These are phyloP conservation scores for Croton setiger DNA, from an alignment of 441 rosid genomes.

Conservation along the genomic window DNA sequence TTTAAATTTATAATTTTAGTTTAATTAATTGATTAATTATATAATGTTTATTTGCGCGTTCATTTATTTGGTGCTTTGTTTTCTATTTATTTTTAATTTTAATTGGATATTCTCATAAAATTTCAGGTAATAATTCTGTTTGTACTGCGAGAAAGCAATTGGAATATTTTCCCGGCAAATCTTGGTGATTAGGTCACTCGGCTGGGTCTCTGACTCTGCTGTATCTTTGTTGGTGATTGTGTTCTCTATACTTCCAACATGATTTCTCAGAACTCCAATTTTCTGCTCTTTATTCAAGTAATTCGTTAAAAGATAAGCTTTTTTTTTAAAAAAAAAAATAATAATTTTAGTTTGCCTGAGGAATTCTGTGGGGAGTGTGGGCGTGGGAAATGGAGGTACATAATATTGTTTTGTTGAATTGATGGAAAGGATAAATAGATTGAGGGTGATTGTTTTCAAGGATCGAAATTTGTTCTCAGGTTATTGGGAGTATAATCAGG, in stretches of 20 bases:
- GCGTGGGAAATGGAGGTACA: conserved; percentile 18
- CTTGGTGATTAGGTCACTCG: conserved; percentile 15
- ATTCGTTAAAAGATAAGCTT: neutral
- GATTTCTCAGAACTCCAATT: conserved; percentile 11
- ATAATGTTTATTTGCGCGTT: conserved; percentile 5
- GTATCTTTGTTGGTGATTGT: conserved; percentile 14
- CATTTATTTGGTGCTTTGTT: neutral
- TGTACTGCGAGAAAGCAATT: conserved; percentile 21
- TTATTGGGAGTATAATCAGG: conserved; percentile 34
- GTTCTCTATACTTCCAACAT: neutral
- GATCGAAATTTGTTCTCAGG: conserved; percentile 30
- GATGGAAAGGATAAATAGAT: conserved; percentile 33
- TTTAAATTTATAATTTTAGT: neutral
- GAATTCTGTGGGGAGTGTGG: conserved; percentile 10
- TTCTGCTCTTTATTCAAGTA: conserved; percentile 3
- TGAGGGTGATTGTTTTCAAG: conserved; percentile 37
- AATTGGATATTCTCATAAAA: neutral
- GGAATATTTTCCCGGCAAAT: conserved; percentile 18
- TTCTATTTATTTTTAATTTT: neutral
- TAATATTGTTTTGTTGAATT: conserved; percentile 27
- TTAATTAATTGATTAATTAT: conserved; percentile 12
- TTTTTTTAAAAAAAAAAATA: neutral
- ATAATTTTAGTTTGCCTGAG: conserved; percentile 2
- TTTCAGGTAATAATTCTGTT: conserved; percentile 29
- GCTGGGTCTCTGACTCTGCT: conserved; percentile 16